These are phyloP conservation scores for Mucor racemosus DNA, from an alignment of 371 early-diverging fungal genomes.

Conservation along the genomic window DNA sequence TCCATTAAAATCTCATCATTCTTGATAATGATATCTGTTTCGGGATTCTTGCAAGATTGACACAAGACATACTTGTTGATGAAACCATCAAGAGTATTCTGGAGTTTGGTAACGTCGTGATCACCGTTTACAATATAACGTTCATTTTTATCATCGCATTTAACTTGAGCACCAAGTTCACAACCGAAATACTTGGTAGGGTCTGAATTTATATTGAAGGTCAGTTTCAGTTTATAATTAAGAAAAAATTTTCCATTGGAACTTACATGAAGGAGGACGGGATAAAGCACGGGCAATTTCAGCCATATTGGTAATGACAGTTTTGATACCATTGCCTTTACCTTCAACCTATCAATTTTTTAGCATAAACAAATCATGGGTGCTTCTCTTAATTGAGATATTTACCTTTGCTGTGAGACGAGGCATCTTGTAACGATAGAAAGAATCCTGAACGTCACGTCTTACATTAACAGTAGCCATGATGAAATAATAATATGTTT, in stretches of 20 bases:
- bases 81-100: constrained; percentile 90
- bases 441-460: constrained; percentile 89
- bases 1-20: constrained; percentile 52
- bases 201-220: constrained; percentile 39
- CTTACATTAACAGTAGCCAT: constrained; percentile 88
- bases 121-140: constrained; percentile 98
- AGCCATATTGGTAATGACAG: constrained; percentile 97
- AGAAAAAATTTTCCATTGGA: neutral
- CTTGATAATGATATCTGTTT: constrained; percentile 87
- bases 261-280: constrained; percentile 87
- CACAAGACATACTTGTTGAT: constrained; percentile 98
- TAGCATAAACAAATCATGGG: too few species aligned
- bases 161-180: constrained; percentile 96
- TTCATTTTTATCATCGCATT: constrained; percentile 89
- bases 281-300: constrained; percentile 93
- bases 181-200: constrained; percentile 96
- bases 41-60: constrained; percentile 96
- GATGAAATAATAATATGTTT: constrained; percentile 37
- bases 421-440: constrained; percentile 99
- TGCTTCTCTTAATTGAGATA: too few species aligned
- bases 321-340: constrained; percentile 99
- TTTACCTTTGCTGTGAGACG: constrained; percentile 81
- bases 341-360: constrained; percentile 83
- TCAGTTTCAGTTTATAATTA: neutral
- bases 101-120: constrained; percentile 91